These are phyloP conservation scores for Saccharomyces mikatae DNA, from an alignment of 805 yeast species.

Conservation along the genomic window DNA sequence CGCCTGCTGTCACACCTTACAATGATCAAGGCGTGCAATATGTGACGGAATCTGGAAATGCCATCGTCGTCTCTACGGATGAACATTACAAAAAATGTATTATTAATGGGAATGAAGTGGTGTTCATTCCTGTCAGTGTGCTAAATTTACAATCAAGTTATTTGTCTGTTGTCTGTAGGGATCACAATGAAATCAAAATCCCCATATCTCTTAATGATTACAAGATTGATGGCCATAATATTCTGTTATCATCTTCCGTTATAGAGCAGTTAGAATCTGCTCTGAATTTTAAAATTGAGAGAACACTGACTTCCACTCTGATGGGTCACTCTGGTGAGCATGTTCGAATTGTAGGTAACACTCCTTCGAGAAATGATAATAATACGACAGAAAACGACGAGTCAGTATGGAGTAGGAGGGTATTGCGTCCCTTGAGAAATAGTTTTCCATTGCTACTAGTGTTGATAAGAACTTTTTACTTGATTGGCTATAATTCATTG, in stretches of 20 bases:
- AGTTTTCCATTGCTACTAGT: conserved; percentile 11
- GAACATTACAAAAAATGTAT: conserved; percentile 18
- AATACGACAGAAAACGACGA: neutral
- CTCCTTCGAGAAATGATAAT: neutral
- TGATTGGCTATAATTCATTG: conserved; percentile 17
- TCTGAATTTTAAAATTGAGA: conserved; percentile 1
- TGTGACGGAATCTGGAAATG: conserved; percentile 14
- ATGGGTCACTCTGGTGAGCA: neutral
- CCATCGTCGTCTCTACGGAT: conserved; percentile 10
- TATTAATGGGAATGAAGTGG: conserved; percentile 18
- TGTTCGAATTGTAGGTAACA: neutral
- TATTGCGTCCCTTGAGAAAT: neutral
- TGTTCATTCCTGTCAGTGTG: conserved; percentile 14
- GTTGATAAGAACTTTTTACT: conserved; percentile 15
- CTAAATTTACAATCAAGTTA: conserved; percentile 9
- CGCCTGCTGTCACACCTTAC: neutral
- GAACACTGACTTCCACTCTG: neutral
- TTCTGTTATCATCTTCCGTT: conserved; percentile 13
- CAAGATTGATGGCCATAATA: conserved; percentile 7
- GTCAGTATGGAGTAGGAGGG: neutral
- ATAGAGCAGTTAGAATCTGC: conserved; percentile 10
- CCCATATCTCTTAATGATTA: conserved; percentile 12
- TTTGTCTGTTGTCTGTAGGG: conserved; percentile 2
- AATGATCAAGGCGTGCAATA: neutral
- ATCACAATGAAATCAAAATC: conserved; percentile 2